Percentiles rank a stretch among this genome's conserved stretches.
phyloP scores from a whole-genome alignment of 169 alveolate species.

The Plasmodium berghei region DNA sequence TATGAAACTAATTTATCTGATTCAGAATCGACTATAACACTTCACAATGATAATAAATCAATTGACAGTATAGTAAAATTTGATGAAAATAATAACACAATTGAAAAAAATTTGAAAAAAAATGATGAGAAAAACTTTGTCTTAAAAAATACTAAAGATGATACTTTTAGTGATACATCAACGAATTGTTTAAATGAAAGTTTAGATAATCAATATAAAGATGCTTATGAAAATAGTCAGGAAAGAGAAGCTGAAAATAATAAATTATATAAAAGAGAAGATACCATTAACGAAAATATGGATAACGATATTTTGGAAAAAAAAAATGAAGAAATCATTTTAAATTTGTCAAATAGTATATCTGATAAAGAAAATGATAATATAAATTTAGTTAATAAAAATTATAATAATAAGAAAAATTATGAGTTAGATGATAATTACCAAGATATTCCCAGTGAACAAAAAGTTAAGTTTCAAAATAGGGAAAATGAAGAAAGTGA shows the following conservation, averaged over 20 bases:
- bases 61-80: not conserved
- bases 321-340: not conserved
- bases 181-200: not conserved
- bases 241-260: slow-evolving; percentile 5
- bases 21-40: slow-evolving; percentile 3
- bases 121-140: too few species aligned
- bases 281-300: not conserved
- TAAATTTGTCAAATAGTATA: not conserved
- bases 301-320: not conserved
- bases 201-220: slow-evolving; percentile 15
- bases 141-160: too few species aligned
- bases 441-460: not conserved
- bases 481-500: slow-evolving; percentile 7
- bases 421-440: not conserved
- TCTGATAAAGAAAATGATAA: too few species aligned
- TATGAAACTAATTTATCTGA: slow-evolving; percentile 23
- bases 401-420: not conserved
- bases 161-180: too few species aligned
- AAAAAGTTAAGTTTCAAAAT: not conserved
- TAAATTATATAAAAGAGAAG: slow-evolving; percentile 23
- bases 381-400: not conserved
- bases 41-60: slow-evolving; percentile 6
- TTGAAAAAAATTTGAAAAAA: too few species aligned
- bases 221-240: slow-evolving; percentile 6
- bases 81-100: too few species aligned